A percentile compares a stretch with the other conserved stretches of the same genome.
These are phyloP conservation scores for Malus asiatica DNA, from an alignment of 306 rosid genomes.

Conservation along the genomic window DNA sequence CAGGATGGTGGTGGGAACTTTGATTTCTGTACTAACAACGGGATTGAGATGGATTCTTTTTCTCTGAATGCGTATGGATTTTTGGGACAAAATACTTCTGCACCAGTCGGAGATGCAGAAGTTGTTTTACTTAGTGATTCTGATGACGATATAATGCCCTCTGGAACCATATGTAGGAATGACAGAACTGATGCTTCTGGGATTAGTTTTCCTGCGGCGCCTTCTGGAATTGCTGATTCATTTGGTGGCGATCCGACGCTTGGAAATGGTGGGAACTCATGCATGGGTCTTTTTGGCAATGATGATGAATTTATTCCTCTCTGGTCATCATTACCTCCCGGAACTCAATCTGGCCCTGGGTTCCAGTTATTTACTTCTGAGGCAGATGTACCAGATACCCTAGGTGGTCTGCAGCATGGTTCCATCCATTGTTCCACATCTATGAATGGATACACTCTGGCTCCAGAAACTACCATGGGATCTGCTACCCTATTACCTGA, in stretches of 20 bases:
- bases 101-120: slow-evolving; percentile 48
- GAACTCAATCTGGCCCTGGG: slow-evolving; percentile 62
- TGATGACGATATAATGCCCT: slow-evolving; percentile 65
- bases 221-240: slow-evolving; percentile 50
- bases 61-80: slow-evolving; percentile 53
- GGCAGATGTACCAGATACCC: slow-evolving; percentile 61
- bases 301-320: slow-evolving; percentile 58
- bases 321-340: slow-evolving; percentile 64
- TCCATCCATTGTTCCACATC: slow-evolving; percentile 64
- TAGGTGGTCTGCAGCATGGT: slow-evolving; percentile 58
- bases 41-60: slow-evolving; percentile 68
- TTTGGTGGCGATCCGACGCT: slow-evolving; percentile 59
- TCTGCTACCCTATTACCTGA: slow-evolving; percentile 45
- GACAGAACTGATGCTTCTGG: slow-evolving; percentile 43
- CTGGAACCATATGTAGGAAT: slow-evolving; percentile 37
- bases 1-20: slow-evolving; percentile 63
- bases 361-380: slow-evolving; percentile 76
- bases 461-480: slow-evolving; percentile 58
- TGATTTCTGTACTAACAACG: slow-evolving; percentile 60
- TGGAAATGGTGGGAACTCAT: slow-evolving; percentile 45
- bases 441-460: slow-evolving; percentile 59
- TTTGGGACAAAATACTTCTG: slow-evolving; percentile 38
- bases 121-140: slow-evolving; percentile 91
- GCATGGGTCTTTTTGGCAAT: slow-evolving; percentile 55
- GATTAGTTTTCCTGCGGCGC: slow-evolving; percentile 43